These are phyloP conservation scores for Chalciporus piperatus DNA, from an alignment of 768 basidiomycete genomes.

Conservation along the genomic window DNA sequence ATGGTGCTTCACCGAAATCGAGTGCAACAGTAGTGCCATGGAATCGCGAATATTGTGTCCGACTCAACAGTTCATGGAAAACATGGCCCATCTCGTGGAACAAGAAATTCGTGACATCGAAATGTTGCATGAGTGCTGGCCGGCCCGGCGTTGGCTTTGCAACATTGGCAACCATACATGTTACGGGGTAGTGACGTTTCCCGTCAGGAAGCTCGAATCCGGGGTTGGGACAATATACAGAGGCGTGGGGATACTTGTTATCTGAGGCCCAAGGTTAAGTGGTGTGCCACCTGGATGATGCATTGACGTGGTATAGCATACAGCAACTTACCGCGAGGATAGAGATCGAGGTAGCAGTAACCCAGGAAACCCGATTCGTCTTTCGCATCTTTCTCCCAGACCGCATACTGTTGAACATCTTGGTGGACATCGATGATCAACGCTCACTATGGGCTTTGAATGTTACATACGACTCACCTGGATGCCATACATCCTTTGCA, in stretches of 20 bases:
- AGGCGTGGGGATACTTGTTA: slow-evolving; percentile 79
- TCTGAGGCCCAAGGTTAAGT: slow-evolving; percentile 33
- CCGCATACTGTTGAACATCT: slow-evolving; percentile 80
- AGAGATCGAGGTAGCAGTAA: slow-evolving; percentile 84
- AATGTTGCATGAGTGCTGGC: slow-evolving; percentile 81
- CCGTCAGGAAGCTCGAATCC: slow-evolving; percentile 58
- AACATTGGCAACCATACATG: slow-evolving; percentile 86
- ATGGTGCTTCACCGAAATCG: slow-evolving; percentile 85
- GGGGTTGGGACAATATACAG: slow-evolving; percentile 71
- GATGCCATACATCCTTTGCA: slow-evolving; percentile 71
- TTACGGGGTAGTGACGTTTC: slow-evolving; percentile 64
- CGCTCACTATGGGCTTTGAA: not conserved
- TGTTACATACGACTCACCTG: slow-evolving; percentile 42
- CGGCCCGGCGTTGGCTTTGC: slow-evolving; percentile 77
- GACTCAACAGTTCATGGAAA: slow-evolving; percentile 65
- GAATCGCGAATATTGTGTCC: slow-evolving; percentile 70
- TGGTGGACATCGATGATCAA: not conserved
- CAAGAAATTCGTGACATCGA: slow-evolving; percentile 79
- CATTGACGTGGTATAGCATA: not conserved
- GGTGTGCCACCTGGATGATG: not conserved
- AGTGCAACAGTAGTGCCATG: slow-evolving; percentile 76
- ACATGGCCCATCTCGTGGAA: slow-evolving; percentile 83
- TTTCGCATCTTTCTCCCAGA: slow-evolving; percentile 77
- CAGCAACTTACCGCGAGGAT: slow-evolving; percentile 60
- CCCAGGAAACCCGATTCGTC: slow-evolving; percentile 72